Conservation (phyloP, 768 basidiomycete genomes). For the Mycena indigotica region DNA sequence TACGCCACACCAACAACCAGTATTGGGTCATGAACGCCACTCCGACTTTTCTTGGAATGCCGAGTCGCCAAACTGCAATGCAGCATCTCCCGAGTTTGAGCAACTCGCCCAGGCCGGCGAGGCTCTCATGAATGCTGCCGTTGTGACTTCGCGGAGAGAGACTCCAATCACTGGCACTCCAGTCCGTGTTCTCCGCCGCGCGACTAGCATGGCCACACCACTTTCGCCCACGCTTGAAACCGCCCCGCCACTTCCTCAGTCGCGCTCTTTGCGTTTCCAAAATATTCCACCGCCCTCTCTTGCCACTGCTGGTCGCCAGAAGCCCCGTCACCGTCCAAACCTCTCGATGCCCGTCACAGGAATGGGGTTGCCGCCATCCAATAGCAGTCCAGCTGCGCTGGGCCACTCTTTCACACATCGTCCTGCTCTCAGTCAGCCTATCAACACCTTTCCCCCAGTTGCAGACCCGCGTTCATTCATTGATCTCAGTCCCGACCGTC, state of each 20-base stretch:
- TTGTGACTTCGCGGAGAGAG: too few relatives aligned
- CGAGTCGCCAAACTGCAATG: conserved; percentile 12
- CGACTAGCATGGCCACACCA: conserved; percentile 19
- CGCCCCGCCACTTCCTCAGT: conserved; percentile 1
- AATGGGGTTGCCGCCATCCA: background rate
- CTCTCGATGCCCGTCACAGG: conserved; percentile 20
- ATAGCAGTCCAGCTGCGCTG: conserved; percentile 1
- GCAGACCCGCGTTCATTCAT: conserved; percentile 20
- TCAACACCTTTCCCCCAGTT: background rate
- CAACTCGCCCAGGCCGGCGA: conserved; percentile 20
- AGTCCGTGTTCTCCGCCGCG: conserved; percentile 14
- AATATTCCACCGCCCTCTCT: conserved; percentile 14
- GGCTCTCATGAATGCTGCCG: conserved; percentile 11
- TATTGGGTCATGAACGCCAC: background rate
- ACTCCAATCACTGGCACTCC: conserved; percentile 1
- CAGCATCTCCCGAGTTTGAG: background rate
- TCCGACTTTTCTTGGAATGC: conserved; percentile 19
- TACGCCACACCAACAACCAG: background rate
- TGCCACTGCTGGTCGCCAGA: conserved; percentile 19
- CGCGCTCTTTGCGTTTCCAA: conserved; percentile 18
- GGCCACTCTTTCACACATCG: conserved; percentile 19
- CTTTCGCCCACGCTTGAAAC: background rate
- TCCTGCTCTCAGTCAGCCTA: conserved; percentile 14
- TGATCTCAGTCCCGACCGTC: conserved; percentile 19
- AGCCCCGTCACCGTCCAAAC: conserved; percentile 19